Percentiles rank a stretch among this genome's conserved stretches.
These are phyloP conservation scores for Pseudoturritis turrita DNA, from an alignment of 345 rosid species.

Conservation along the genomic window DNA sequence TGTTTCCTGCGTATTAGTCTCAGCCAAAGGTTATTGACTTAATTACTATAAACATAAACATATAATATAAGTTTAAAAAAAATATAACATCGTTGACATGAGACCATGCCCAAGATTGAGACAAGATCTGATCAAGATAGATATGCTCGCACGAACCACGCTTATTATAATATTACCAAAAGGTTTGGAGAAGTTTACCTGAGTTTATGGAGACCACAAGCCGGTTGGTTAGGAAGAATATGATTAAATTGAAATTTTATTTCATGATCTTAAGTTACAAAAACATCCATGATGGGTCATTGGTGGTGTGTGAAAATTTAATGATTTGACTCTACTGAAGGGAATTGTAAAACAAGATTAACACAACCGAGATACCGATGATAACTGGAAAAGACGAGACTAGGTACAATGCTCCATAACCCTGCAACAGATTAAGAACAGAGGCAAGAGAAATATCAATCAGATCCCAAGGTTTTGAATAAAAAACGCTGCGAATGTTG, in stretches of 20 bases:
- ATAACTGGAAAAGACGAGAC: slow-evolving; percentile 87
- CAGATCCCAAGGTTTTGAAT: background rate
- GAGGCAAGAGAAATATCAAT: background rate
- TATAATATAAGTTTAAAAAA: background rate
- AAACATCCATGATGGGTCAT: slow-evolving; percentile 15
- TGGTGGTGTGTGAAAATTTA: background rate
- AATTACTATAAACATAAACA: slow-evolving; percentile 8
- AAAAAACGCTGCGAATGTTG: background rate
- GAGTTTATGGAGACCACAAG: slow-evolving; percentile 20
- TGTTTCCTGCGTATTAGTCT: slow-evolving; percentile 26
- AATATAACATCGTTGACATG: slow-evolving; percentile 14
- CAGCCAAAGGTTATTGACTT: slow-evolving; percentile 31
- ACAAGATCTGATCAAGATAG: slow-evolving; percentile 19
- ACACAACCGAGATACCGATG: slow-evolving; percentile 80
- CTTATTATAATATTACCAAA: slow-evolving; percentile 13
- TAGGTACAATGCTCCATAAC: slow-evolving; percentile 89
- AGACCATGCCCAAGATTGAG: slow-evolving; percentile 29
- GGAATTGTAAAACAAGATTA: slow-evolving; percentile 86
- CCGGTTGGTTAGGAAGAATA: slow-evolving; percentile 8
- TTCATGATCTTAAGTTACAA: slow-evolving; percentile 22
- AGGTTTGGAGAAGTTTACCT: slow-evolving; percentile 14
- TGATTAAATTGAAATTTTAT: background rate
- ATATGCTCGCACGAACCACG: slow-evolving; percentile 18
- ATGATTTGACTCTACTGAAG: slow-evolving; percentile 53
- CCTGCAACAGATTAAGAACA: slow-evolving; percentile 47